phyloP scores from a whole-genome alignment of 306 rosid species.

The Acacia acuminata region DNA sequence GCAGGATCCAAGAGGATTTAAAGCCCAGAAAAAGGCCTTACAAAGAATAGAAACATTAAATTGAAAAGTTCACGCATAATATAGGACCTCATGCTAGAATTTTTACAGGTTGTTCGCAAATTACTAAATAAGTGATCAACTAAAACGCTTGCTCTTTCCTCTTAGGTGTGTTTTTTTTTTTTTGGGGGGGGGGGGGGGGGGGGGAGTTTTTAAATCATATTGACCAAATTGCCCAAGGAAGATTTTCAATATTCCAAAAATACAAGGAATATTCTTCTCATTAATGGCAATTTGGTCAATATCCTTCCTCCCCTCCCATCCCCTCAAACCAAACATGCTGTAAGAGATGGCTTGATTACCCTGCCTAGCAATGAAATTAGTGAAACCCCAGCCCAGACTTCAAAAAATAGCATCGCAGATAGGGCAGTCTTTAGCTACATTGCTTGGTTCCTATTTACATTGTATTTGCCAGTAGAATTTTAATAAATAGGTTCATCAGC shows the following conservation, averaged over 20 bases:
- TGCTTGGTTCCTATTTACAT: not conserved
- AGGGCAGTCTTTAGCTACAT: not conserved
- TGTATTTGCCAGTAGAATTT: not conserved
- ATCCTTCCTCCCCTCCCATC: too few relatives aligned
- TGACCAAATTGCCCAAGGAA: too few relatives aligned
- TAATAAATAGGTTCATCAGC: not conserved
- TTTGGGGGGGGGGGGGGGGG: too few relatives aligned
- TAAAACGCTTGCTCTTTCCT: not conserved
- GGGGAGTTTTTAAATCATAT: too few relatives aligned
- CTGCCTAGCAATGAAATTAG: not conserved
- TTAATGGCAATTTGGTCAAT: too few relatives aligned
- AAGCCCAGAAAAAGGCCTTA: not conserved
- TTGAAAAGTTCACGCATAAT: not conserved
- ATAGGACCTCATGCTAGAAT: not conserved
- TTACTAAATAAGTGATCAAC: not conserved
- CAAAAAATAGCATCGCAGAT: not conserved
- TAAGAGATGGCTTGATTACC: not conserved
- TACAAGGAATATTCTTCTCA: too few relatives aligned
- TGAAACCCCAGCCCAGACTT: slow-evolving; percentile 1
- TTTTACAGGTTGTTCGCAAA: not conserved
- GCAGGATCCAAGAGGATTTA: not conserved
- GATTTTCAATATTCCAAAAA: too few relatives aligned
- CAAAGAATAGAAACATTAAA: not conserved
- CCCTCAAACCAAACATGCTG: too few relatives aligned
- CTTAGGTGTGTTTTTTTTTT: too few relatives aligned